These are phyloP conservation scores for Nelumbo lutea DNA, from an alignment of 164 flowering plant species.

Conservation along the genomic window DNA sequence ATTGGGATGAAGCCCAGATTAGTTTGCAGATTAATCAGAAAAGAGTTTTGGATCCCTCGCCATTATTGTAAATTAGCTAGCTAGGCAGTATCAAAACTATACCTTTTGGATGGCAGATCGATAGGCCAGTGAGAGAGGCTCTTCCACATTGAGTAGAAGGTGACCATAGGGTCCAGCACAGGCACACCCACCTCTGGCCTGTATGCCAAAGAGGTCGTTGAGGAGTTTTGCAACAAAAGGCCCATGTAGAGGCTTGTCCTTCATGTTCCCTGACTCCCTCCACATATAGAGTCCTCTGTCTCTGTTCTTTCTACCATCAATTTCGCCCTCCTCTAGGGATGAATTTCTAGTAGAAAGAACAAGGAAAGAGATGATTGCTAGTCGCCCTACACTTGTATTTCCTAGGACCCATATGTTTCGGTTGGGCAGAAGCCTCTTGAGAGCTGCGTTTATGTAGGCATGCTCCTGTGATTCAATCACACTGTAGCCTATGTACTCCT, in stretches of 20 bases:
- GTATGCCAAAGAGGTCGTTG: slow-evolving; percentile 82
- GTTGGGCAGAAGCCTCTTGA: too few relatives aligned
- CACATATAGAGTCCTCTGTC: slow-evolving; percentile 24
- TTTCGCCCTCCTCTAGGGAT: not conserved
- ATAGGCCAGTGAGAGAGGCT: slow-evolving; percentile 35
- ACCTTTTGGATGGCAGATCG: slow-evolving; percentile 57
- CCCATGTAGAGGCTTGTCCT: slow-evolving; percentile 67
- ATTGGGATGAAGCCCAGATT: too few relatives aligned
- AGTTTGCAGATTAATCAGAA: too few relatives aligned
- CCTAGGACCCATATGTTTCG: slow-evolving; percentile 57
- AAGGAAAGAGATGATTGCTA: slow-evolving; percentile 71
- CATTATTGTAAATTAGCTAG: too few relatives aligned
- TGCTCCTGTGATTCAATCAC: slow-evolving; percentile 44
- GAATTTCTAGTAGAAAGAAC: slow-evolving; percentile 33
- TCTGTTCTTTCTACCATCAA: not conserved
- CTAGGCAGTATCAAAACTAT: too few relatives aligned
- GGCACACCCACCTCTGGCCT: slow-evolving; percentile 84
- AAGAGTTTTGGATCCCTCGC: too few relatives aligned
- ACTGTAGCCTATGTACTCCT: slow-evolving; percentile 65
- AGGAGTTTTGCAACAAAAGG: slow-evolving; percentile 70
- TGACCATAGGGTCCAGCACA: slow-evolving; percentile 94
- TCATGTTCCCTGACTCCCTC: slow-evolving; percentile 39
- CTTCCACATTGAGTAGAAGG: slow-evolving; percentile 41
- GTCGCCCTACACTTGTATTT: slow-evolving; percentile 42
- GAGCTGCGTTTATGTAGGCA: slow-evolving; percentile 23